Conservation (phyloP, 331 rosid genomes). For the Stylosanthes scabra region DNA sequence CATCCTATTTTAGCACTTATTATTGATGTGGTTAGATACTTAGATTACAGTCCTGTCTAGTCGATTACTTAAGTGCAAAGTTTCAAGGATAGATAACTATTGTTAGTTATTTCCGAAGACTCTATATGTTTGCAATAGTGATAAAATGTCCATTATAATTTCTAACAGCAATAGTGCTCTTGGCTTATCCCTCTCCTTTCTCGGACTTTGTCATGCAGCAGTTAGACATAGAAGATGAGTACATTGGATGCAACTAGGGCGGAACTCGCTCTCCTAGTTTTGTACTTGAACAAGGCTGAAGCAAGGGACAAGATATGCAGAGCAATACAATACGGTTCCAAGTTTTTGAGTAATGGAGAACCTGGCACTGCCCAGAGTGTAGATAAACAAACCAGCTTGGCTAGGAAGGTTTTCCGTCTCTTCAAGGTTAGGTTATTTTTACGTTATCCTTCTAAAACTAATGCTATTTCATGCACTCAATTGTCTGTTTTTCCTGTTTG, state of each 20-base stretch:
- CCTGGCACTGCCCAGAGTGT: slow-evolving; percentile 94
- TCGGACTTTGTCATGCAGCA: slow-evolving; percentile 38
- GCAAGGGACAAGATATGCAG: slow-evolving; percentile 99
- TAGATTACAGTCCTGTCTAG: background rate
- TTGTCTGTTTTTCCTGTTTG: no score
- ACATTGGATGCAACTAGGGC: slow-evolving; percentile 89
- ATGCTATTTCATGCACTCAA: slow-evolving; percentile 10
- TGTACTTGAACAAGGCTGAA: slow-evolving; percentile 95
- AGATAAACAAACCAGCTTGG: slow-evolving; percentile 95
- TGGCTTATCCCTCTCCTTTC: background rate
- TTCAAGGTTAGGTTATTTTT: slow-evolving; percentile 74
- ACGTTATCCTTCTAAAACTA: background rate
- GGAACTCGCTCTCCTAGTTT: slow-evolving; percentile 86
- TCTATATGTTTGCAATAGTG: no score
- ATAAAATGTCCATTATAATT: no score
- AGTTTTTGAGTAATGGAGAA: slow-evolving; percentile 88
- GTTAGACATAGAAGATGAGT: slow-evolving; percentile 67
- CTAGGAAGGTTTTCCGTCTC: slow-evolving; percentile 94
- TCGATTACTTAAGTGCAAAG: slow-evolving; percentile 1
- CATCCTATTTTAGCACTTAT: background rate
- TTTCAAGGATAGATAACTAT: no score
- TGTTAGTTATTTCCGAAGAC: no score
- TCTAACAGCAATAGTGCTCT: background rate
- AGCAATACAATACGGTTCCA: slow-evolving; percentile 97
- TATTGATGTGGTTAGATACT: no score